Evolutionary conservation across 108 stramenopile species (phyloP).

Genomic region (Cylindrotheca fusiformis): DNA sequence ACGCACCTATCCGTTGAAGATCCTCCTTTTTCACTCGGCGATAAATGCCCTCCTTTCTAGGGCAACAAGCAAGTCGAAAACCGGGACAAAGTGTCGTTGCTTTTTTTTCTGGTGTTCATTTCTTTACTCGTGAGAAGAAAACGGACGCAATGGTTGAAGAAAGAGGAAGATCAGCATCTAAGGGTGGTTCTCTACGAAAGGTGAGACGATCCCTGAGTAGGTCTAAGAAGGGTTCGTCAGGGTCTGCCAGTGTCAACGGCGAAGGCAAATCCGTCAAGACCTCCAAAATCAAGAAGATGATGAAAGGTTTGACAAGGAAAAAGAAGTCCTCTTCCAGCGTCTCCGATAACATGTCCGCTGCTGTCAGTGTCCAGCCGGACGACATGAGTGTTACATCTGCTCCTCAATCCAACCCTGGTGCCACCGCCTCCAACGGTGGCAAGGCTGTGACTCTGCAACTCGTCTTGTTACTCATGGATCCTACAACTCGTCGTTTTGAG

Average conservation of each 20-base stretch:
- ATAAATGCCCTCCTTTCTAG: too few species aligned
- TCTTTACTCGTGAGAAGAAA: too few species aligned
- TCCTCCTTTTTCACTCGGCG: too few species aligned
- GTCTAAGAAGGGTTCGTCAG: not conserved
- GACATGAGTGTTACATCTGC: not conserved
- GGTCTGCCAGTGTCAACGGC: not conserved
- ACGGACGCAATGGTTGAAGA: too few species aligned
- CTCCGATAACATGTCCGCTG: not conserved
- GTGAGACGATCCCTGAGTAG: too few species aligned
- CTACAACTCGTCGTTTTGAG: conserved; percentile 72
- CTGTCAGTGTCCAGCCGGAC: not conserved
- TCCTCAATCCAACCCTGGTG: not conserved
- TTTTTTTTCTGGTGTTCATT: too few species aligned
- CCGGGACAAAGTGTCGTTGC: too few species aligned
- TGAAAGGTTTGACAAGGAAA: not conserved
- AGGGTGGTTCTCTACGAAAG: too few species aligned
- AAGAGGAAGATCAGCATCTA: too few species aligned
- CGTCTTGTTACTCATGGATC: conserved; percentile 79
- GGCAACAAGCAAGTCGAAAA: too few species aligned
- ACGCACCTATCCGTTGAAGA: too few species aligned
- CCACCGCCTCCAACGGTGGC: not conserved
- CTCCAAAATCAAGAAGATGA: not conserved
- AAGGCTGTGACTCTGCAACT: conserved; percentile 44
- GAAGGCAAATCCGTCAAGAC: not conserved
- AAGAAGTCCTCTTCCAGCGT: not conserved